Percentiles rank a stretch among this genome's conserved stretches.
Evolutionary conservation across 1,284 basidiomycete genomes (phyloP).

Genomic region (Ustilago crameri): DNA sequence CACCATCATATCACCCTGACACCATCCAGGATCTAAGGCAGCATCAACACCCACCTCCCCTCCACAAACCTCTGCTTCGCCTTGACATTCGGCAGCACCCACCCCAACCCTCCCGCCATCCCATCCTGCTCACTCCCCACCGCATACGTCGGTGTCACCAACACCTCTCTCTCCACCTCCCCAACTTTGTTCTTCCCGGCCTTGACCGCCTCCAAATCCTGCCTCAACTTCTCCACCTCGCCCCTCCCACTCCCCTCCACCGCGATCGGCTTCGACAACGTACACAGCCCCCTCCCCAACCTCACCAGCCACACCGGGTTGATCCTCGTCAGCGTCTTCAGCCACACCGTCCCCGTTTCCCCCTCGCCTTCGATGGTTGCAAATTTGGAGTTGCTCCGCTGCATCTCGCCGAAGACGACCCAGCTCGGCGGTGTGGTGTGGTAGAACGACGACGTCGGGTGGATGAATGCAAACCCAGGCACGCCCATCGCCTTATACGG

Average conservation of each 20-base stretch:
- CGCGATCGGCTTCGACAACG: constrained; percentile 80
- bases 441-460: constrained; percentile 85
- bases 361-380: constrained; percentile 23
- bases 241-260: constrained; percentile 13
- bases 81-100: constrained; percentile 61
- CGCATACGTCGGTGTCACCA: constrained; percentile 62
- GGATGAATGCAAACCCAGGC: constrained; percentile 83
- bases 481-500: constrained; percentile 87
- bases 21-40: background rate
- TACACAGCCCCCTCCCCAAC: constrained; percentile 83
- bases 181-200: constrained; percentile 19
- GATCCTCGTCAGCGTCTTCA: constrained; percentile 70
- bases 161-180: constrained; percentile 37
- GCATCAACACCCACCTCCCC: constrained; percentile 57
- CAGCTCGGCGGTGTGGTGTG: constrained; percentile 83
- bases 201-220: constrained; percentile 32
- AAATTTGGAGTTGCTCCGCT: constrained; percentile 66
- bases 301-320: constrained; percentile 89
- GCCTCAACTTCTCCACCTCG: constrained; percentile 19
- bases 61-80: constrained; percentile 58
- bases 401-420: constrained; percentile 80
- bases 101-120: constrained; percentile 55
- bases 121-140: constrained; percentile 58
- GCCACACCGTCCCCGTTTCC: constrained; percentile 43
- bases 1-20: background rate